These are phyloP conservation scores for Teratosphaeria viscida DNA, from an alignment of 2,329 filamentous ascomycete species.

Conservation along the genomic window DNA sequence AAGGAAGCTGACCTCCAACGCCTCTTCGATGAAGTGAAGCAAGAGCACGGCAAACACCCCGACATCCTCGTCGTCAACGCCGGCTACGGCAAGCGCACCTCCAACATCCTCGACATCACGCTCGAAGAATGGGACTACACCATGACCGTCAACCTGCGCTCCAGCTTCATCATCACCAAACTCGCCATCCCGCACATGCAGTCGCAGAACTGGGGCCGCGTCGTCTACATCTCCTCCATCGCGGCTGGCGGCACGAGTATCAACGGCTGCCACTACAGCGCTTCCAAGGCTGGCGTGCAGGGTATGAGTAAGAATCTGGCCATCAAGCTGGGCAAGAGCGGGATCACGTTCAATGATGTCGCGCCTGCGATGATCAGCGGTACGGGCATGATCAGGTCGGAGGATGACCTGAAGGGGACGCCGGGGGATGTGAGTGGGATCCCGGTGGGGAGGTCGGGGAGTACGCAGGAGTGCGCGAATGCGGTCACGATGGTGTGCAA, in stretches of 20 bases:
- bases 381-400: conserved; percentile 48
- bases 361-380: conserved; percentile 57
- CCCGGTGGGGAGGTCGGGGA: conserved; percentile 48
- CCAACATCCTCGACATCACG: conserved; percentile 43
- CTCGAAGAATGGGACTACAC: conserved; percentile 56
- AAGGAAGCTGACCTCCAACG: conserved; percentile 42
- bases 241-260: conserved; percentile 54
- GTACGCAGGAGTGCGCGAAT: conserved; percentile 50
- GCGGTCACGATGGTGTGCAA: conserved; percentile 50
- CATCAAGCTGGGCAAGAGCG: conserved; percentile 47
- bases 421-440: conserved; percentile 51
- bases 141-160: conserved; percentile 51
- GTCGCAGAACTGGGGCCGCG: conserved; percentile 49
- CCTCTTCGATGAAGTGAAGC: conserved; percentile 46
- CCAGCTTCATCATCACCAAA: conserved; percentile 53
- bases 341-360: conserved; percentile 60
- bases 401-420: conserved; percentile 30
- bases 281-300: conserved; percentile 39
- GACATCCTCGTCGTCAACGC: conserved; percentile 59
- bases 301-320: conserved; percentile 57
- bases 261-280: conserved; percentile 34
- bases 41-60: conserved; percentile 44
- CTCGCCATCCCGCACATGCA: conserved; percentile 53
- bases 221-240: conserved; percentile 55
- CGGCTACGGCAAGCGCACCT: conserved; percentile 51